phyloP scores from a whole-genome alignment of 2,329 filamentous ascomycete genomes.

The Venturia effusa region DNA sequence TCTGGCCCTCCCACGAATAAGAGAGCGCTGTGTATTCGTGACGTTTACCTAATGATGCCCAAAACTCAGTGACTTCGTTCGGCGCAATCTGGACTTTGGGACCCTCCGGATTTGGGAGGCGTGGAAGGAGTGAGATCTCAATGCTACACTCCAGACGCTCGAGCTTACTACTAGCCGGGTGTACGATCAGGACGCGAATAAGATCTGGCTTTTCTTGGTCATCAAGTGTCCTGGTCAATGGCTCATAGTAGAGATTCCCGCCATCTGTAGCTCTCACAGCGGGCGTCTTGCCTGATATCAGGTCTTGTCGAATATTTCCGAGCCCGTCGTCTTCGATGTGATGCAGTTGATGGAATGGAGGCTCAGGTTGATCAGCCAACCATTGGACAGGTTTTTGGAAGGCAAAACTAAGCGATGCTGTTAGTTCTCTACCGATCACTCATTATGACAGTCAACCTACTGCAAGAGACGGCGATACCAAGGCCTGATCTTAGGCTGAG shows the following conservation, averaged over 20 bases:
- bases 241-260: neutral
- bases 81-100: neutral
- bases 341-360: neutral
- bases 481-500: neutral
- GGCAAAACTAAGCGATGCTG: neutral
- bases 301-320: neutral
- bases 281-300: neutral
- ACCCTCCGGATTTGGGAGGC: neutral
- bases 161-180: neutral
- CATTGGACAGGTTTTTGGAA: neutral
- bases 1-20: neutral
- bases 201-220: neutral
- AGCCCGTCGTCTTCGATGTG: neutral
- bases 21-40: neutral
- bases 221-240: neutral
- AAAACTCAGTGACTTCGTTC: neutral
- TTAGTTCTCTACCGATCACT: neutral
- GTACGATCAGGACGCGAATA: neutral
- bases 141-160: neutral
- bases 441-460: neutral
- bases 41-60: neutral
- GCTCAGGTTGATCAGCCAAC: neutral
- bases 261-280: neutral
- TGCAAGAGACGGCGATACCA: neutral
- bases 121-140: neutral